Conservation (phyloP, 139 green algal genomes). For the Haematococcus lacustris region DNA sequence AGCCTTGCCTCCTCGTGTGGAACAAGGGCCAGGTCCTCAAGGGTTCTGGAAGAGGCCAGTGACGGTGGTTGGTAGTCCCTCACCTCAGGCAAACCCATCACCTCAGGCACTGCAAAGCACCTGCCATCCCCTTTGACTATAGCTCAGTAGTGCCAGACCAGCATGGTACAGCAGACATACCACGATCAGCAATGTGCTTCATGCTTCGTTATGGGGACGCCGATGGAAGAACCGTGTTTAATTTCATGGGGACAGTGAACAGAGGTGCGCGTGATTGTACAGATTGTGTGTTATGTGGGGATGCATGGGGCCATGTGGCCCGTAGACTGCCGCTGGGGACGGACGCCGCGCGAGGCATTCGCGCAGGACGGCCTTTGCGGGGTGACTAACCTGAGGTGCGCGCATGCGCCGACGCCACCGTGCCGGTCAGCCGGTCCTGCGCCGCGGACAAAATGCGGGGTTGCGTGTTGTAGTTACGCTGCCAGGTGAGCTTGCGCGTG, state of each 20-base stretch:
- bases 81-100: neutral
- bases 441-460: slow-evolving; percentile 78
- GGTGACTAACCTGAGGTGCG: slow-evolving; percentile 17
- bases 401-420: slow-evolving; percentile 57
- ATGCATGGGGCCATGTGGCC: too few species aligned
- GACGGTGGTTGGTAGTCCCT: neutral
- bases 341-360: neutral
- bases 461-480: slow-evolving; percentile 99
- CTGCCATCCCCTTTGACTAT: too few species aligned
- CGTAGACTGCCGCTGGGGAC: neutral
- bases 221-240: too few species aligned
- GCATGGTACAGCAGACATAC: too few species aligned
- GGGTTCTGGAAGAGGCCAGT: neutral
- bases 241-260: neutral
- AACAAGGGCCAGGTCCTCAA: neutral
- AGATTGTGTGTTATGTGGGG: too few species aligned
- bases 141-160: too few species aligned
- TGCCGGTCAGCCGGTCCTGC: slow-evolving; percentile 84
- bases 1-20: neutral
- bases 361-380: neutral
- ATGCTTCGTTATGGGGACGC: too few species aligned
- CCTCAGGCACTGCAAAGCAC: neutral
- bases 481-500: slow-evolving; percentile 94
- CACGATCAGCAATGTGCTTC: too few species aligned
- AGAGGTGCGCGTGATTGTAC: neutral